These are phyloP conservation scores for Ogataea ganodermae DNA, from an alignment of 805 yeast genomes.

Conservation along the genomic window DNA sequence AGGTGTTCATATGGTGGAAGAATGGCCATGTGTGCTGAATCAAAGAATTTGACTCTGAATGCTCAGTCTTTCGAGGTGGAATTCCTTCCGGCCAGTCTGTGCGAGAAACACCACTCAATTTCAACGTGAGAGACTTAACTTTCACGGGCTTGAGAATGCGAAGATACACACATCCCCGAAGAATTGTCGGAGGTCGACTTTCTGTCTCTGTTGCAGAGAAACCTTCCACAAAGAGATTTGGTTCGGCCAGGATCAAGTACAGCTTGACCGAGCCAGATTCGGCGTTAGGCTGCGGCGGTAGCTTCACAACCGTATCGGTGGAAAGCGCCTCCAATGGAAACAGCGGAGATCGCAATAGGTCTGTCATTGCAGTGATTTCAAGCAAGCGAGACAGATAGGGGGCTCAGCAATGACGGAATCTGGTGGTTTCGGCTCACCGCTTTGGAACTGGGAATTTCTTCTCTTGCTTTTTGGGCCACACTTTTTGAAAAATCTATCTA, in stretches of 20 bases:
- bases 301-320: constrained; percentile 44
- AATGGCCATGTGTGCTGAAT: constrained; percentile 92
- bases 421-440: too few relatives aligned
- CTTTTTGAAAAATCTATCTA: neutral
- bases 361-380: constrained; percentile 13
- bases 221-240: constrained; percentile 78
- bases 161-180: constrained; percentile 77
- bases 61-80: constrained; percentile 79
- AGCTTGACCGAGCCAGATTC: constrained; percentile 67
- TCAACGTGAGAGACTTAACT: constrained; percentile 61
- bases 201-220: constrained; percentile 64
- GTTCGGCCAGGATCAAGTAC: constrained; percentile 79
- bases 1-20: constrained; percentile 45
- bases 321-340: constrained; percentile 47
- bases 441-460: too few relatives aligned
- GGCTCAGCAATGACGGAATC: neutral
- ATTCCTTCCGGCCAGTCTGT: constrained; percentile 99
- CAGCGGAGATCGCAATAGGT: constrained; percentile 41
- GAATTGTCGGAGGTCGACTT: constrained; percentile 71
- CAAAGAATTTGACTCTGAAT: constrained; percentile 62
- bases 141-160: constrained; percentile 72
- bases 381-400: neutral
- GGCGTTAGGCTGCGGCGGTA: constrained; percentile 57
- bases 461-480: too few relatives aligned
- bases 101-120: constrained; percentile 66